Base-by-base conservation (phyloP, 495 filamentous ascomycete genomes). In the Acidomyces sp. region DNA sequence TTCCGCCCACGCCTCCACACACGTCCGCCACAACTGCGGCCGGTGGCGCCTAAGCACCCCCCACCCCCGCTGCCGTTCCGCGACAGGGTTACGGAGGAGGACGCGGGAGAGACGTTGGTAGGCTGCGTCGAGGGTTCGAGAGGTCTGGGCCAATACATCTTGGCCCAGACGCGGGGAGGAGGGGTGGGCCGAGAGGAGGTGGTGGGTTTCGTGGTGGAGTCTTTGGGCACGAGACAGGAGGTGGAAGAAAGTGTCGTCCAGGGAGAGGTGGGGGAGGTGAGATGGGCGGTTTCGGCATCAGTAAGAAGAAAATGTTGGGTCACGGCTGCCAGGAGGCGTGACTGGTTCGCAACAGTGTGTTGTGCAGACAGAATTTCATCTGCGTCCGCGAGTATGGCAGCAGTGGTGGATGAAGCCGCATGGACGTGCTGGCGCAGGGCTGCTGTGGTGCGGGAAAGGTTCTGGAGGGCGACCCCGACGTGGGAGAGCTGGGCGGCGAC, bases 51-150 rank as follows among this genome's bases (percentile, higher is more conserved):
- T n/a, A n/a, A n/a, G n/a, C n/a, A n/a, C n/a, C n/a, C n/a, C n/a
- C n/a, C n/a, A n/a, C n/a, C n/a, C n/a, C n/a, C n/a, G n/a, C n/a
- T n/a, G n/a, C 28, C 85, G 64, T 57, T 99, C 90, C 15, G 90
- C 87, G 16, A 99, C 65, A 3, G 88, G 88, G 54, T 86, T 93
- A 56, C 96, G 92, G 10, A 99, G 70, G 55, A 95, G 92, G 32
- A 96, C 61, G 45, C 78, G 72, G 58, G 88, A 93, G 7, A 96
- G 68, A 58, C 94, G 96, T 59, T 96, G 88, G 55, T 92, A 96
- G 10, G 82, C 88, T 10, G 70, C 70, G 56, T 93, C 90, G n/a
- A 99, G 71, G 27, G 82, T 74, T 40, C 78, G 77, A 10, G 84
- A 81, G 41, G 77, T 84, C 60, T 85, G 73, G 39, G 95, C 90